Evolutionary conservation across 192 early-diverging fungal species (phyloP).

Genomic region (Glomus cerebriforme): DNA sequence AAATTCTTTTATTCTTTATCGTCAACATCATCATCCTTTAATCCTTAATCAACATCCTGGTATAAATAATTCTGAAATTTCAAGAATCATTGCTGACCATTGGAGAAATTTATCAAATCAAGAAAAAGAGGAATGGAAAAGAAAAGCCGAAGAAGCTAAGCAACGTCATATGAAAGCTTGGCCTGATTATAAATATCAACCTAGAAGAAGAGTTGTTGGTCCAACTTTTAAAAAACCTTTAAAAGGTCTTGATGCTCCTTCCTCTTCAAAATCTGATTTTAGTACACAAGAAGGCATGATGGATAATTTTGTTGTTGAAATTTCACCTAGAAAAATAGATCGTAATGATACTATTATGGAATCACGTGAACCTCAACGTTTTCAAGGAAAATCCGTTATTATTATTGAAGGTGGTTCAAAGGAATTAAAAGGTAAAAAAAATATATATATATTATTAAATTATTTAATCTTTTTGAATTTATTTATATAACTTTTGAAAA

Average conservation of each 20-base stretch:
- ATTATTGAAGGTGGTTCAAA: constrained; percentile 32
- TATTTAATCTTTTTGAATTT: not conserved
- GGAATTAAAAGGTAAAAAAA: constrained; percentile 19
- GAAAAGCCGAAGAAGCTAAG: constrained; percentile 33
- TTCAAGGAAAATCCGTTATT: constrained; percentile 9
- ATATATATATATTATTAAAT: not conserved
- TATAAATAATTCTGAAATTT: constrained; percentile 34
- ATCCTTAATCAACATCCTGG: constrained; percentile 33
- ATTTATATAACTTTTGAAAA: not conserved
- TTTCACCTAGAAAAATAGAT: not conserved
- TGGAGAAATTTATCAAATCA: constrained; percentile 25
- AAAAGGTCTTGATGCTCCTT: constrained; percentile 19
- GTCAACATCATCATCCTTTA: constrained; percentile 34
- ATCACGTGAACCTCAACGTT: not conserved
- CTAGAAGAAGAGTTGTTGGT: constrained; percentile 23
- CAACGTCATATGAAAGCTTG: constrained; percentile 32
- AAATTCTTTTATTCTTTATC: constrained; percentile 33
- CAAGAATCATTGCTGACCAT: constrained; percentile 32
- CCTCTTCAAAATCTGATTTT: not conserved
- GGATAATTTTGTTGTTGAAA: constrained; percentile 29
- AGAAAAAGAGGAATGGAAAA: constrained; percentile 33
- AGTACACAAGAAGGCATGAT: not conserved
- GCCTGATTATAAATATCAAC: constrained; percentile 35
- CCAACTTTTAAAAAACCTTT: constrained; percentile 31
- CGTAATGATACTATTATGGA: not conserved